These are phyloP conservation scores for Eucalyptus viminalis DNA, from an alignment of 345 rosid species.

Conservation along the genomic window DNA sequence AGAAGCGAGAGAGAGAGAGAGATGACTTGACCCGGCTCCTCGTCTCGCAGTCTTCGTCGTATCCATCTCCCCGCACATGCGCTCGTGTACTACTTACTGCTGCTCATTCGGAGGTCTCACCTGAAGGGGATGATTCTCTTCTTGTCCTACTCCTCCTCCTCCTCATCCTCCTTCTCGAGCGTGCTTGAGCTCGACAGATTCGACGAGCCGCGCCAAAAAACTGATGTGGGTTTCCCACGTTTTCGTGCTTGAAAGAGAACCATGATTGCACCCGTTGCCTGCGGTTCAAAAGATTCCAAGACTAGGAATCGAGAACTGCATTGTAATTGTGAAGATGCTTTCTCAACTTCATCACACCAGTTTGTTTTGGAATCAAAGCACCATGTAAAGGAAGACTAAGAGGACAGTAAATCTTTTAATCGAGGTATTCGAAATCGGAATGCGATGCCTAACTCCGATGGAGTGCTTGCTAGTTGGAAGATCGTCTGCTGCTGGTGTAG, in stretches of 20 bases:
- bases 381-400: neutral
- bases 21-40: neutral
- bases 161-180: neutral
- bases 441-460: neutral
- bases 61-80: too few relatives aligned
- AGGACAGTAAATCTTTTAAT: neutral
- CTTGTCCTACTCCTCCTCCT: too few relatives aligned
- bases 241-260: neutral
- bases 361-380: neutral
- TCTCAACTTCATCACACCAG: neutral
- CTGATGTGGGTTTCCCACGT: neutral
- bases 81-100: too few relatives aligned
- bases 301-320: neutral
- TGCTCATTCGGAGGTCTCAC: too few relatives aligned
- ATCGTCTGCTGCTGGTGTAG: neutral
- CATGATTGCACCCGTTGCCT: neutral
- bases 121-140: too few relatives aligned
- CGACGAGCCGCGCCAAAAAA: neutral
- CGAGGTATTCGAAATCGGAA: neutral
- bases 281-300: neutral
- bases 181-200: neutral
- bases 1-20: neutral
- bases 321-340: neutral
- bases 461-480: neutral
- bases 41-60: neutral